A percentile compares a stretch with the other conserved stretches of the same genome.
Evolutionary conservation across 208 protist genomes (phyloP).

Genomic region (Leishmania turanica): DNA sequence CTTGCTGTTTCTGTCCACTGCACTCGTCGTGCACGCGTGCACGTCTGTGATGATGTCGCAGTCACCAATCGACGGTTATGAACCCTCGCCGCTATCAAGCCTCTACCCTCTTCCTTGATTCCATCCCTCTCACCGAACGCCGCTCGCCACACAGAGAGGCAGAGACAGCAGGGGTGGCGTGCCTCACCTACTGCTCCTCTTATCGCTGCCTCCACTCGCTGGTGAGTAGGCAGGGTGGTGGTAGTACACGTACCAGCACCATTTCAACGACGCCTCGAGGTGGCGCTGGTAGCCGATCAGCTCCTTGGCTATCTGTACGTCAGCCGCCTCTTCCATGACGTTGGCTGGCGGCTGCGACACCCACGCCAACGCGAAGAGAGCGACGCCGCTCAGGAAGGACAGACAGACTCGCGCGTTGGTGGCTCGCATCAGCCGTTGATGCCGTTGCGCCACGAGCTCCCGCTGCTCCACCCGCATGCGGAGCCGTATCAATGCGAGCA

Average conservation of each 20-base stretch:
- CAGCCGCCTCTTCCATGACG: constrained; percentile 60
- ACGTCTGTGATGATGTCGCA: neutral
- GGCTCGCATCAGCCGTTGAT: constrained; percentile 68
- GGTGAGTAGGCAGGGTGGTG: constrained; percentile 74
- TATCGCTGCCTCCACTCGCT: constrained; percentile 2
- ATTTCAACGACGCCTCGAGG: constrained; percentile 57
- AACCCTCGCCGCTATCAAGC: neutral
- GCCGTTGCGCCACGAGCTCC: constrained; percentile 62
- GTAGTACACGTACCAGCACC: constrained; percentile 88
- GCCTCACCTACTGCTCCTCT: neutral
- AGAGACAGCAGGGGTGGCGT: neutral
- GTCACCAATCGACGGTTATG: neutral
- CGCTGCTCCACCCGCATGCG: constrained; percentile 42
- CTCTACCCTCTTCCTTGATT: neutral
- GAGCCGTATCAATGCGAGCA: constrained; percentile 41
- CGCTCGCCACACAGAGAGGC: neutral
- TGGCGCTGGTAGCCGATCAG: constrained; percentile 70
- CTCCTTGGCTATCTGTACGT: constrained; percentile 53
- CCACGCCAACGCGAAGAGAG: constrained; percentile 45
- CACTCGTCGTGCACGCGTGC: neutral
- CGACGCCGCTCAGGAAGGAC: constrained; percentile 54
- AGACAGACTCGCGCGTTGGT: constrained; percentile 70
- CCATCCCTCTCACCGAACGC: neutral
- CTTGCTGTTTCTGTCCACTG: neutral
- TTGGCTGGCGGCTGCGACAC: constrained; percentile 47